Base-by-base conservation (phyloP, 257 asterid species). In the Striga asiatica region DNA sequence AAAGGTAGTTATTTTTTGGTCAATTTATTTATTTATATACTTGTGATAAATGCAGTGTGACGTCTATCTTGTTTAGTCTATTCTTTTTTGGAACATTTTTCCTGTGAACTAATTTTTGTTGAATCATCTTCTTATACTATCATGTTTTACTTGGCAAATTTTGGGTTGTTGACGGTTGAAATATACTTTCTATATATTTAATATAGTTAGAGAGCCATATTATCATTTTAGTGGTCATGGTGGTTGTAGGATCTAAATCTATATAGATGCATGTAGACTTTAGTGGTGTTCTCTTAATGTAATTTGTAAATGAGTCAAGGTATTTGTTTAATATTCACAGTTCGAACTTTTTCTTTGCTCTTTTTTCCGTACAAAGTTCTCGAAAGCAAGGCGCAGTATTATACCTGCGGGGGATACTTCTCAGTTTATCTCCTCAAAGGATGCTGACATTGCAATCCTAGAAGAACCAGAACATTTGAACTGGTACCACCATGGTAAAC, bases 401-500 rank as follows among this genome's bases (percentile, higher is more conserved):
- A 21, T 92, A 55, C 99, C 95, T 1, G 94, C 99, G 28, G 99
- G 99, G 20, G 99, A 92, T 63, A 92, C 99, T 6, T 81, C 97
- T 56, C 81, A 72, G 64, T 88, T 84, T 69, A 88, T 92, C 62
- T 74, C 97, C 7, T 82, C 94, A 6, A 82, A 80, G 81, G 93
- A 92, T 58, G 97, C 99, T 32, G 99, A 92, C 74, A 85, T 92
- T 73, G 99, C 99, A 51, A 84, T 92, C 65, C 68, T 92, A 18
- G 99, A 92, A 83, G 99, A 92, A 70, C 99, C 99, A 8, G 99
- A 92, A 68, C 99, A 92, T 66, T 78, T 92, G 71, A 92, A 92
- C 63, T 92, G 97, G 99, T 92, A 92, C 71, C 99, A 92, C 72
- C 99, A 92, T 61, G 99, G 97, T 21, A 92, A 79, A 76, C 94